Conservation (phyloP, 352 stramenopile genomes). For the Phytopythium cucurbitacearum region DNA sequence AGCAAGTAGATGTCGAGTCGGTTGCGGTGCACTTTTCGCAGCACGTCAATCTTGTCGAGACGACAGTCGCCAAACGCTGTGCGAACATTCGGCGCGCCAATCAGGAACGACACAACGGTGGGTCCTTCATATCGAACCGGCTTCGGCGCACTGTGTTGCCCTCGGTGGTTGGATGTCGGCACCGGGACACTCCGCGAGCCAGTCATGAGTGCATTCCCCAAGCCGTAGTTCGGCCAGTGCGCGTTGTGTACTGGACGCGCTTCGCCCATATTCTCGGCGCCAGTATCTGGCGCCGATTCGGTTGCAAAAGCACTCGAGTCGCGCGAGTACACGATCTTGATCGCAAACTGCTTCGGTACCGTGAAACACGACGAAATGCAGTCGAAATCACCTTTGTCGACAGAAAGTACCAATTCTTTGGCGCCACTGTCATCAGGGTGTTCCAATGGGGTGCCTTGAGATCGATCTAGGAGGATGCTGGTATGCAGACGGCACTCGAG, state of each 20-base stretch:
- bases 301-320: constrained; percentile 44
- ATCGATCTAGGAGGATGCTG: constrained; percentile 62
- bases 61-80: constrained; percentile 77
- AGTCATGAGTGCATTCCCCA: constrained; percentile 2
- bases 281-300: constrained; percentile 18
- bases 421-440: background rate
- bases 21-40: constrained; percentile 44
- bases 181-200: constrained; percentile 13
- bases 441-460: constrained; percentile 15
- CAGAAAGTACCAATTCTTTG: constrained; percentile 15
- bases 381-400: constrained; percentile 80
- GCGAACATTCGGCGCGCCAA: constrained; percentile 56
- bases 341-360: constrained; percentile 59
- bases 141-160: constrained; percentile 29
- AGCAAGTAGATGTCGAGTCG: constrained; percentile 71
- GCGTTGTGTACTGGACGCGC: background rate
- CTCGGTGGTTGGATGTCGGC: constrained; percentile 6
- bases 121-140: constrained; percentile 66
- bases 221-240: no score
- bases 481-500: constrained; percentile 72
- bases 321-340: constrained; percentile 53
- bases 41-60: constrained; percentile 81
- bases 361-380: constrained; percentile 67
- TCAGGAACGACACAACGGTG: constrained; percentile 55
- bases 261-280: constrained; percentile 15